Evolutionary conservation across 176 grass and related monocot genomes (phyloP), one percentile per base, ranked within the genome.

Genomic region (Poa pratensis): DNA sequence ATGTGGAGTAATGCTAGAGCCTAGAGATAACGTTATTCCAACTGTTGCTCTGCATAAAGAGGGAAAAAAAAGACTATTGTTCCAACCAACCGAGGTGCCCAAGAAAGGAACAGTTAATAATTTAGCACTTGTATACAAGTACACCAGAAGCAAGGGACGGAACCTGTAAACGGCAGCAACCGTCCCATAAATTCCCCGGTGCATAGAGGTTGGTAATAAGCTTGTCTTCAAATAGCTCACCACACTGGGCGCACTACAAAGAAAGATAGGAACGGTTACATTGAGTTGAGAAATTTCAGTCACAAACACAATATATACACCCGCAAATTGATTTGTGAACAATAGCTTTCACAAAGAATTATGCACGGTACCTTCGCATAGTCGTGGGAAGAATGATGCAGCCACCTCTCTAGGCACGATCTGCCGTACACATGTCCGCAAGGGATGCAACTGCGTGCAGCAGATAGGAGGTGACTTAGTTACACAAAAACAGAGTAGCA

Each of bases 171-270:
- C 23, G 59, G 59, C 23, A 62, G 19, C 68, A 10, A 71, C 19
- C 19, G 6, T 17, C 34, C 75, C 75, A 60, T 6, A 60, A 19
- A 78, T 78, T 39, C 59, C 49, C 65, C 22, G 88, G 88, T 52
- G 91, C 91, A 79, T 88, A 93, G 27, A 93, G 80, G 65, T 90
- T 90, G 69, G 65, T 88, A 32, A 90, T 93, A 30, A 86, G 71
- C 50, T 85, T 86, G 11, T 18, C 71, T 52, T 76, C 81, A 52
- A 90, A 90, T n/a, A 76, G 90, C 75, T 34, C 54, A 76, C 85
- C 75, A 52, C 91, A 93, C 68, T 90, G 91, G 53, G 91, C 88
- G 8, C 91, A 90, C 91, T 93, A 82, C 19, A 71, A 79, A 71
- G 10, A 22, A 71, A 45, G 24, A 74, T 6, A 40, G 39, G 39